phyloP scores from a whole-genome alignment of 495 filamentous ascomycete genomes.

The Neurospora sp. region DNA sequence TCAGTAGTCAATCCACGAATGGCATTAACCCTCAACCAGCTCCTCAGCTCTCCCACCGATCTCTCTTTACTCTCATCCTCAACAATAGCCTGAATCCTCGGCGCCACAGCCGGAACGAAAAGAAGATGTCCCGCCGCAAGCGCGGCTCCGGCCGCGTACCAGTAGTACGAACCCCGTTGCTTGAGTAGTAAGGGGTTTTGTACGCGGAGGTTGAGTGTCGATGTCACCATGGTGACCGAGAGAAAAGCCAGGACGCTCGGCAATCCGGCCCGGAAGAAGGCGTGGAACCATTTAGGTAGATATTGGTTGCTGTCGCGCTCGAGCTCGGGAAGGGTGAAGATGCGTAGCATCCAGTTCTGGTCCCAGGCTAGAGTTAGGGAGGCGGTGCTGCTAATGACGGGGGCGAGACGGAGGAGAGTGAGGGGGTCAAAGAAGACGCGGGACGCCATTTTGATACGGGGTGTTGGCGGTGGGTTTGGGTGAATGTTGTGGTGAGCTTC shows the following conservation, averaged over 20 bases:
- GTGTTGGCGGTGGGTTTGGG: not conserved
- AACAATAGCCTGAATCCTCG: not conserved
- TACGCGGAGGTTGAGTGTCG: not conserved
- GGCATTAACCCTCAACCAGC: constrained; percentile 4
- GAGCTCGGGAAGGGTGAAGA: not conserved
- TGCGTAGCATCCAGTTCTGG: constrained; percentile 1
- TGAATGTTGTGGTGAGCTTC: not conserved
- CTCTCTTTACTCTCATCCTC: not conserved
- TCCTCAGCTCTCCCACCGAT: not conserved
- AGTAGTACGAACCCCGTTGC: not conserved
- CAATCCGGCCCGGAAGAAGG: not conserved
- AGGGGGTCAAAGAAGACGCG: not conserved
- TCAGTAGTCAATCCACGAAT: constrained; percentile 1
- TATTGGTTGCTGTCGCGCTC: not conserved
- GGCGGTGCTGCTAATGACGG: constrained; percentile 1
- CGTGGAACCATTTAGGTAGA: not conserved
- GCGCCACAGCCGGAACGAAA: not conserved
- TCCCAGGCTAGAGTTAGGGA: constrained; percentile 1
- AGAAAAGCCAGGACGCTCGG: not conserved
- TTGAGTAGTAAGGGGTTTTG: not conserved
- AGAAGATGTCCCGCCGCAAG: not conserved
- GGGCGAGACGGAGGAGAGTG: constrained; percentile 1
- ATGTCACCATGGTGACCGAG: not conserved
- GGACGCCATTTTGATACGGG: not conserved
- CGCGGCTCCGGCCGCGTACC: not conserved